A percentile compares a stretch with the other conserved stretches of the same genome.
Conservation (phyloP, 2,329 filamentous ascomycete species). For the Verticillium nubilum region DNA sequence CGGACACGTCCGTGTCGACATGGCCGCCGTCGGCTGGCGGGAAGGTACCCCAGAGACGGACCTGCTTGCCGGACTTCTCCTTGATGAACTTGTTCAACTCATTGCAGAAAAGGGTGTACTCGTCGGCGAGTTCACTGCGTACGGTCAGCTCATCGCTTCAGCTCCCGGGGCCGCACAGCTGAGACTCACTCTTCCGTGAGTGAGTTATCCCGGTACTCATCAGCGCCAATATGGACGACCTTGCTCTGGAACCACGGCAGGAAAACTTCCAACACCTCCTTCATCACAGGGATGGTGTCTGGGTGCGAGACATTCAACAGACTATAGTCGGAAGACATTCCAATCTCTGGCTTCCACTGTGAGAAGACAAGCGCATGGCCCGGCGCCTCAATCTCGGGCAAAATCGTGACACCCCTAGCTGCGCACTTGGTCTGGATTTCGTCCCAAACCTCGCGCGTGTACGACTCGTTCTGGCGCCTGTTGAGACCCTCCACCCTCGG, state of each 20-base stretch:
- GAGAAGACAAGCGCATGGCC: constrained; percentile 47
- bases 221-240: constrained; percentile 47
- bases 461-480: constrained; percentile 17
- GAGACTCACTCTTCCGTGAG: neutral
- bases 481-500: constrained; percentile 13
- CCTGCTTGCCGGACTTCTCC: constrained; percentile 28
- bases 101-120: constrained; percentile 46
- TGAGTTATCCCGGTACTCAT: constrained; percentile 37
- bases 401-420: constrained; percentile 42
- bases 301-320: constrained; percentile 47
- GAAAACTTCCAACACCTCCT: constrained; percentile 45
- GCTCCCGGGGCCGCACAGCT: neutral
- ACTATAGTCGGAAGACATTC: constrained; percentile 33
- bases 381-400: constrained; percentile 50
- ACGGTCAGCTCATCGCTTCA: neutral
- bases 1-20: constrained; percentile 31
- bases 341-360: constrained; percentile 50
- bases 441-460: constrained; percentile 31
- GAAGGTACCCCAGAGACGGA: constrained; percentile 46
- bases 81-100: constrained; percentile 39
- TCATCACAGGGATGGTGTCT: constrained; percentile 41
- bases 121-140: constrained; percentile 26
- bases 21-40: constrained; percentile 32
- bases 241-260: constrained; percentile 50
- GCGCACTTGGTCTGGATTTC: constrained; percentile 44